Evolutionary conservation across 2,329 filamentous ascomycete genomes (phyloP).

Genomic region (Orbilia oligospora): DNA sequence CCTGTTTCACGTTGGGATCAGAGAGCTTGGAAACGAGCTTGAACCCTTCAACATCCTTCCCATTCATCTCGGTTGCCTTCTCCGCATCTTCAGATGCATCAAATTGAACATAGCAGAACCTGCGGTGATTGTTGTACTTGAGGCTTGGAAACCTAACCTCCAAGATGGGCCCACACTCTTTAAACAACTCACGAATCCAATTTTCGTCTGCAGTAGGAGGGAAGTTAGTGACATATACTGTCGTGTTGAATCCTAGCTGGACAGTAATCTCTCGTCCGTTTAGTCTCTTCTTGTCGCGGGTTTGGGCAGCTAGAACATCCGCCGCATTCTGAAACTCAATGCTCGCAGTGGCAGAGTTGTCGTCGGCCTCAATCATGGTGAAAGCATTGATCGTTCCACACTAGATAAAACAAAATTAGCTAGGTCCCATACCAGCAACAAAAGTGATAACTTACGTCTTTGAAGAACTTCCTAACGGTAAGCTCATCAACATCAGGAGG

Average conservation of each 20-base stretch:
- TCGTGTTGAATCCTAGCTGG: conserved; percentile 80
- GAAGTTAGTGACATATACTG: conserved; percentile 92
- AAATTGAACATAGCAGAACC: conserved; percentile 98
- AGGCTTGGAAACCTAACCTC: conserved; percentile 91
- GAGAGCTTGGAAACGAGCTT: conserved; percentile 85
- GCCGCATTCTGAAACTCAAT: conserved; percentile 88
- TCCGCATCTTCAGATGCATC: conserved; percentile 77
- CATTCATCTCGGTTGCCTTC: conserved; percentile 80
- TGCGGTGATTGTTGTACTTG: conserved; percentile 86
- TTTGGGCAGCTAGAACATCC: conserved; percentile 84
- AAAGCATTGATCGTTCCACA: conserved; percentile 88
- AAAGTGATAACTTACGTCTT: conserved; percentile 71
- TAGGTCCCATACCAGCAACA: conserved; percentile 6
- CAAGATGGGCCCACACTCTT: conserved; percentile 83
- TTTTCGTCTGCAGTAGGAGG: conserved; percentile 81
- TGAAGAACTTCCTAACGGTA: conserved; percentile 89
- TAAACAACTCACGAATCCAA: conserved; percentile 79
- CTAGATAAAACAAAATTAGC: conserved; percentile 46
- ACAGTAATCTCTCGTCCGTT: conserved; percentile 81
- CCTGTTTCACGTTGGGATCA: conserved; percentile 82
- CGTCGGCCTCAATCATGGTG: conserved; percentile 76
- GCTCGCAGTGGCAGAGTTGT: conserved; percentile 77
- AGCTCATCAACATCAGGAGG: conserved; percentile 79
- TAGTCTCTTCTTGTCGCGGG: conserved; percentile 84
- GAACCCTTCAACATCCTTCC: conserved; percentile 76